phyloP scores from a whole-genome alignment of 2,329 filamentous ascomycete species.

The Periconia digitata region DNA sequence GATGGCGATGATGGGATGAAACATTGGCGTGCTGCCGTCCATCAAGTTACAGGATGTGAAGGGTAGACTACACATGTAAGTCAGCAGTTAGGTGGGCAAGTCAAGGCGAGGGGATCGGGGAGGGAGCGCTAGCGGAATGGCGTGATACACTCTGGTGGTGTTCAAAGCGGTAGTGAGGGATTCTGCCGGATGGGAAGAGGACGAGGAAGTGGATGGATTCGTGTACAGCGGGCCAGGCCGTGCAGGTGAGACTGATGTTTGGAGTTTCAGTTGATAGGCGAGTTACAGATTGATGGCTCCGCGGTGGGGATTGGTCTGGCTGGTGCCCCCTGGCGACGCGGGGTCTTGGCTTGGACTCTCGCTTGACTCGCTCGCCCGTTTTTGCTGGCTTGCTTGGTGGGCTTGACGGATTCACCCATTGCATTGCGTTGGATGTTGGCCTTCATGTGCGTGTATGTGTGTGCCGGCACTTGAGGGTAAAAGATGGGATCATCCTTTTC shows the following conservation, averaged over 20 bases:
- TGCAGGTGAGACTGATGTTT: neutral
- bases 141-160: neutral
- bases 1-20: neutral
- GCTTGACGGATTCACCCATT: too few species aligned
- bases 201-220: neutral
- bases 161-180: too few species aligned
- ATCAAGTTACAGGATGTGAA: neutral
- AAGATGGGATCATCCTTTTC: too few species aligned
- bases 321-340: neutral
- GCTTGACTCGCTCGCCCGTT: too few species aligned
- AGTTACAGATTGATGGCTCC: neutral
- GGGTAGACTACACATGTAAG: too few species aligned
- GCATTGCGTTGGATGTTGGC: slow-evolving; percentile 1
- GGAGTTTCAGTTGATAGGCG: neutral
- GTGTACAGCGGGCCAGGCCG: neutral
- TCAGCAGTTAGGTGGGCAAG: too few species aligned
- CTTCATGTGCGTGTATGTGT: too few species aligned
- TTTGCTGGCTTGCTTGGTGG: too few species aligned
- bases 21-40: neutral
- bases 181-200: neutral
- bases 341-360: too few species aligned
- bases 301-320: too few species aligned
- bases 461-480: too few species aligned
- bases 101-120: neutral
- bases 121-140: neutral